A percentile compares a stretch with the other conserved stretches of the same genome.
These are phyloP conservation scores for Vitis labrusca DNA, from an alignment of 164 flowering plant genomes.

Conservation along the genomic window DNA sequence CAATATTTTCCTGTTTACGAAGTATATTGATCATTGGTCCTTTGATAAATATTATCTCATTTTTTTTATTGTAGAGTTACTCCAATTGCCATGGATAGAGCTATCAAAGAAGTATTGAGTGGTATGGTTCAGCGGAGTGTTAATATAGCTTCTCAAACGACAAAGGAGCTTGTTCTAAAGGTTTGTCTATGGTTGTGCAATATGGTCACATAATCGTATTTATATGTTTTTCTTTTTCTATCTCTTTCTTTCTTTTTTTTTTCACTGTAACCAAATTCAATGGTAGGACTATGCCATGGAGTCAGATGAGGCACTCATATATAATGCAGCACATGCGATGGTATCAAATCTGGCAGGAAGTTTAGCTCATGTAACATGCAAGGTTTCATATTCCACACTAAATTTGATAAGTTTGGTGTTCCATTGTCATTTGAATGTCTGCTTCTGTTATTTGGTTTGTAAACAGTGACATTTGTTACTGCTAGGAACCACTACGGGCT, in stretches of 20 bases:
- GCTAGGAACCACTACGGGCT: conserved; percentile 84
- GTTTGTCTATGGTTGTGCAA: conserved; percentile 24
- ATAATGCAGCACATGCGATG: conserved; percentile 94
- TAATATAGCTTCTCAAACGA: conserved; percentile 86
- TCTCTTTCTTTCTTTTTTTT: background rate
- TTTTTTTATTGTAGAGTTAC: conserved; percentile 59
- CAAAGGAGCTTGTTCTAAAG: conserved; percentile 93
- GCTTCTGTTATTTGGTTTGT: background rate
- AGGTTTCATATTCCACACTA: conserved; percentile 42
- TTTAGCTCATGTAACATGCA: conserved; percentile 99
- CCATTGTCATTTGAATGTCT: too few relatives aligned
- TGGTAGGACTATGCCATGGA: conserved; percentile 93
- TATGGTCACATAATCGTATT: background rate
- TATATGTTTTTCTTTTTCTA: background rate
- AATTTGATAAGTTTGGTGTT: background rate
- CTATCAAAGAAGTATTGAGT: conserved; percentile 79
- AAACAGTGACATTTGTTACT: background rate
- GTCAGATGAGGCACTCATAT: conserved; percentile 86
- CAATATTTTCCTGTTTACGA: background rate
- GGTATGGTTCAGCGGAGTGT: conserved; percentile 91
- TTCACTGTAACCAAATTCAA: background rate
- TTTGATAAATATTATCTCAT: background rate
- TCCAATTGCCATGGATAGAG: conserved; percentile 89
- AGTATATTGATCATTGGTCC: background rate
- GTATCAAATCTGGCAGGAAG: conserved; percentile 97